phyloP scores from a whole-genome alignment of 805 yeast species.

The Saccharomyces jurei region DNA sequence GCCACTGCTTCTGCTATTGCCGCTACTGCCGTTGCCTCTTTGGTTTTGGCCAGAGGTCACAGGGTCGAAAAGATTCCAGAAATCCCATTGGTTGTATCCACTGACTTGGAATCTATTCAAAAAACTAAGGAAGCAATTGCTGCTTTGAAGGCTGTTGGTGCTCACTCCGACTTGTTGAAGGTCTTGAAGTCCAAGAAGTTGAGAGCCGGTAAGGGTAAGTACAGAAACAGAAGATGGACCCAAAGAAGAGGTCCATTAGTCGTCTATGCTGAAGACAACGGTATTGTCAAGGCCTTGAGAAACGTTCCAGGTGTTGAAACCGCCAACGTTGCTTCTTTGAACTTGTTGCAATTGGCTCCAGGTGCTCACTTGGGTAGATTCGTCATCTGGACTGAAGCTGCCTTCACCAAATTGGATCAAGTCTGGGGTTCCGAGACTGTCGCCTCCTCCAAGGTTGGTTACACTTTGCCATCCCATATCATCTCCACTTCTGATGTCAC shows the following conservation, averaged over 20 bases:
- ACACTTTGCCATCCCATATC: conserved; percentile 90
- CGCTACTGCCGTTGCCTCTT: conserved; percentile 96
- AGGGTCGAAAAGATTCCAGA: conserved; percentile 96
- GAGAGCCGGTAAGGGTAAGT: conserved; percentile 99
- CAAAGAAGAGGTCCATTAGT: conserved; percentile 99
- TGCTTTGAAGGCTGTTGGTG: conserved; percentile 95
- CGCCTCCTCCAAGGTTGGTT: conserved; percentile 77
- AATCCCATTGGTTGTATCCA: conserved; percentile 94
- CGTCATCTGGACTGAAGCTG: conserved; percentile 98
- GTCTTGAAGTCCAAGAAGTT: conserved; percentile 96
- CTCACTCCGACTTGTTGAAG: conserved; percentile 95
- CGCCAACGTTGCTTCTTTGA: conserved; percentile 82
- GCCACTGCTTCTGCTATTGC: conserved; percentile 99
- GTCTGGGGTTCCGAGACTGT: conserved; percentile 93
- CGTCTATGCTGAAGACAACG: conserved; percentile 96
- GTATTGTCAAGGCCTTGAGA: conserved; percentile 97
- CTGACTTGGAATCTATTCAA: conserved; percentile 83
- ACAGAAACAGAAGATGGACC: conserved; percentile 98
- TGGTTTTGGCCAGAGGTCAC: conserved; percentile 99
- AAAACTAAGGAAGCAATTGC: conserved; percentile 99
- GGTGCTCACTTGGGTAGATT: conserved; percentile 99
- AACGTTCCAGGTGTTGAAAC: conserved; percentile 99
- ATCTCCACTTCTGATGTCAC: conserved; percentile 91
- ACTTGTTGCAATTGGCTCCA: conserved; percentile 97
- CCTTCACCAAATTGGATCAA: conserved; percentile 92